Percentiles rank a stretch among this genome's conserved stretches.
These are phyloP conservation scores for Ophiocordyceps camponoti-leonardi DNA, from an alignment of 2,329 filamentous ascomycete species.

Conservation along the genomic window DNA sequence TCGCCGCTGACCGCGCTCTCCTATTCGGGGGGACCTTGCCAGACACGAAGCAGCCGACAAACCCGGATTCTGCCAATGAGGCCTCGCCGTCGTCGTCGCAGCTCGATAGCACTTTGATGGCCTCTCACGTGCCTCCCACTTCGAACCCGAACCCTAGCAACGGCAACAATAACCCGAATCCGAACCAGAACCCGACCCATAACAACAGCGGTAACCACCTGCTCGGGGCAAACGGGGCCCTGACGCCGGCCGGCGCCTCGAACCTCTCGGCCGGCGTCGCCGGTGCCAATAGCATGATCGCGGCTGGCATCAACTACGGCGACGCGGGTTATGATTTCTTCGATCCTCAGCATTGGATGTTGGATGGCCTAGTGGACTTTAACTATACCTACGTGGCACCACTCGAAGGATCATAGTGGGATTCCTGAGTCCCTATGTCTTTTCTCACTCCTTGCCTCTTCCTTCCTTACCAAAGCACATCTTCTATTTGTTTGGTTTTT, in stretches of 20 bases:
- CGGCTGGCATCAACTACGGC: conserved; percentile 36
- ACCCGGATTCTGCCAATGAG: conserved; percentile 62
- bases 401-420: conserved; percentile 30
- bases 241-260: conserved; percentile 31
- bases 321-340: conserved; percentile 73
- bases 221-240: conserved; percentile 29
- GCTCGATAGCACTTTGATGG: conserved; percentile 41
- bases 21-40: background rate
- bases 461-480: background rate
- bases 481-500: background rate
- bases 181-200: background rate
- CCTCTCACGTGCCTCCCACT: conserved; percentile 19
- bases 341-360: conserved; percentile 83
- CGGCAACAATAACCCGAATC: background rate
- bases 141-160: conserved; percentile 11
- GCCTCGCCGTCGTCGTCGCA: conserved; percentile 52
- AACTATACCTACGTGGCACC: conserved; percentile 47
- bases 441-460: background rate
- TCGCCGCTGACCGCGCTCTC: background rate
- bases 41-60: conserved; percentile 73
- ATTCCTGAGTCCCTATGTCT: background rate
- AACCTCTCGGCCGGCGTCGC: conserved; percentile 22
- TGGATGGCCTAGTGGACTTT: conserved; percentile 71
- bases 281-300: conserved; percentile 28
- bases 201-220: conserved; percentile 14